phyloP scores from a whole-genome alignment of 192 early-diverging fungal genomes.

The Coemansia sp. region DNA sequence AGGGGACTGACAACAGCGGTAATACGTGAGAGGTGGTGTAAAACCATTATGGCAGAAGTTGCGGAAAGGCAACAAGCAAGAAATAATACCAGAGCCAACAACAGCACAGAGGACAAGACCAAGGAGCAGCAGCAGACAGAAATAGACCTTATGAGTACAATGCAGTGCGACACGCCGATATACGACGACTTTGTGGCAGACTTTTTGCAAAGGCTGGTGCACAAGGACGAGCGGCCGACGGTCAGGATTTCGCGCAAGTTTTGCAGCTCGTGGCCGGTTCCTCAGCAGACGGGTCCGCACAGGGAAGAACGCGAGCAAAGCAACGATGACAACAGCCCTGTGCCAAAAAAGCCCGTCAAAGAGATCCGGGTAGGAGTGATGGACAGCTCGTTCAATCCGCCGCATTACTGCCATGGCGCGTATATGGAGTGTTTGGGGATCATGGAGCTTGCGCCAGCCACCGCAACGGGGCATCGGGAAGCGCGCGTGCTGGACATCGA shows the following conservation, averaged over 20 bases:
- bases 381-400: constrained; percentile 80
- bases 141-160: constrained; percentile 22
- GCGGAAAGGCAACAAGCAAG: neutral
- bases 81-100: neutral
- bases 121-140: constrained; percentile 12
- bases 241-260: constrained; percentile 31
- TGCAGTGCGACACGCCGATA: constrained; percentile 38
- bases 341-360: too few relatives aligned
- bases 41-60: neutral
- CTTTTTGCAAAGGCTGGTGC: constrained; percentile 15
- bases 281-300: neutral
- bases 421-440: constrained; percentile 43
- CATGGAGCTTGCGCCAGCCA: constrained; percentile 17
- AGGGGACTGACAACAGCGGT: neutral
- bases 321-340: neutral
- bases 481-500: constrained; percentile 54
- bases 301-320: neutral
- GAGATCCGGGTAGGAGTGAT: constrained; percentile 56
- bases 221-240: constrained; percentile 2
- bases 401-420: constrained; percentile 55
- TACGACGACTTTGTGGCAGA: constrained; percentile 41
- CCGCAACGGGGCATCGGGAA: constrained; percentile 8
- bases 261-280: constrained; percentile 32
- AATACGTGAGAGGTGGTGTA: neutral
- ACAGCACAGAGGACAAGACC: neutral